Percentiles rank a stretch among this genome's conserved stretches.
phyloP scores from a whole-genome alignment of 345 rosid genomes.

The Eucalyptus regnans region DNA sequence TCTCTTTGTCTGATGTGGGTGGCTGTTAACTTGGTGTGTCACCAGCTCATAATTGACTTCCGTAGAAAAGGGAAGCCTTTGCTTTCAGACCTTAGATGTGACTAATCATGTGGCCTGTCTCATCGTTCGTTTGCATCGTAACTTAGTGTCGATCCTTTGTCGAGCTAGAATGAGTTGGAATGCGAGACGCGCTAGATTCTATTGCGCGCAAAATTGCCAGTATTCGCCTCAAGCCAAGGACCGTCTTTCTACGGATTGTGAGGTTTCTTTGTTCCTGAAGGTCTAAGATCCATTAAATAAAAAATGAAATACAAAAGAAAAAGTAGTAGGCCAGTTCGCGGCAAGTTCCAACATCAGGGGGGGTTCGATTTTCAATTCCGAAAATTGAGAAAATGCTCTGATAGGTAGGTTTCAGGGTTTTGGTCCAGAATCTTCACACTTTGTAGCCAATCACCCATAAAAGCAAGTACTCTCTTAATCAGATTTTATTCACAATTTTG shows the following conservation, averaged over 20 bases:
- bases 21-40: too few relatives aligned
- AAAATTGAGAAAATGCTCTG: neutral
- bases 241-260: accelerated
- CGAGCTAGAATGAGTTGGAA: neutral
- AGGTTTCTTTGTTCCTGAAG: neutral
- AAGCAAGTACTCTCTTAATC: too few relatives aligned
- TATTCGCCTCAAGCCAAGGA: neutral
- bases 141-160: neutral
- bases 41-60: too few relatives aligned
- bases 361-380: too few relatives aligned
- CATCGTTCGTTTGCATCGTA: neutral
- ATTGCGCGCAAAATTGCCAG: neutral
- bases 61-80: too few relatives aligned
- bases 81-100: too few relatives aligned
- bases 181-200: neutral
- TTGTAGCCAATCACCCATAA: neutral
- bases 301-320: too few relatives aligned
- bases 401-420: accelerated
- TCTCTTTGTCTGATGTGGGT: too few relatives aligned
- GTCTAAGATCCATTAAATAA: too few relatives aligned
- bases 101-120: neutral
- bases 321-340: neutral
- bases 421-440: accelerated
- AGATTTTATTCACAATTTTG: neutral
- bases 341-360: too few relatives aligned